Evolutionary conservation across 768 basidiomycete genomes (phyloP), one percentile per base, ranked within the genome.

Genomic region (Chalciporus chontae): DNA sequence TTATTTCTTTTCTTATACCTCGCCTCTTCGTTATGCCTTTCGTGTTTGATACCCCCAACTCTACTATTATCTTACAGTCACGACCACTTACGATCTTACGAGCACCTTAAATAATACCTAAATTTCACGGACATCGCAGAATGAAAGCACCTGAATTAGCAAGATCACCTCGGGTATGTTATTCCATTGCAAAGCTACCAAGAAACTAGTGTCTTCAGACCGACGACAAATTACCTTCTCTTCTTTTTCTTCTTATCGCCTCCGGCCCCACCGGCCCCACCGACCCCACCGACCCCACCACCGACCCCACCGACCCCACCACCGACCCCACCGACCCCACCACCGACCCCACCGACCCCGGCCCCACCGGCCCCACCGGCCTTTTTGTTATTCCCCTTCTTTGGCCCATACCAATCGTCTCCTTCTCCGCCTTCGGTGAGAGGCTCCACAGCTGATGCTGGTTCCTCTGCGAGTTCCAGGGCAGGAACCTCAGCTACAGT

Each of bases 181-280:
- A 21, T 32, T 36, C 34, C 34, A 36, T 36, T 36, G 34, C 34
- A 32, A 21, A 31, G 29, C 32, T 21, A 38, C 34, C 47, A 48
- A 27, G 34, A 49, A 49, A 49, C 7, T 1, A 14, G 24, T 24
- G 17, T 4, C 23, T 37, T 26, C 15, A 21, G 14, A 39, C 27
- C 31, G 21, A 40, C 23, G 19, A 18, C 23, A 36, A 18, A 4
- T 43, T 49, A 53, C 36, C 31, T 57, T 19, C 47, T 47, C 39
- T 56, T 57, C 13, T 51, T 54, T 21, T 50, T 53, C 34, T 56
- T 57, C 15, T 51, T 57, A 49, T 44, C 50, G 23, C 48, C 51
- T 17, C 17, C 29, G 1, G n/a, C 40, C 0, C 24, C 36, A 5
- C n/a, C n/a, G n/a, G n/a, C 36, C 24, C 23, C 47, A 29, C 43